Evolutionary conservation across 2,329 filamentous ascomycete genomes (phyloP).

Genomic region (Aureobasidium leucospermi): DNA sequence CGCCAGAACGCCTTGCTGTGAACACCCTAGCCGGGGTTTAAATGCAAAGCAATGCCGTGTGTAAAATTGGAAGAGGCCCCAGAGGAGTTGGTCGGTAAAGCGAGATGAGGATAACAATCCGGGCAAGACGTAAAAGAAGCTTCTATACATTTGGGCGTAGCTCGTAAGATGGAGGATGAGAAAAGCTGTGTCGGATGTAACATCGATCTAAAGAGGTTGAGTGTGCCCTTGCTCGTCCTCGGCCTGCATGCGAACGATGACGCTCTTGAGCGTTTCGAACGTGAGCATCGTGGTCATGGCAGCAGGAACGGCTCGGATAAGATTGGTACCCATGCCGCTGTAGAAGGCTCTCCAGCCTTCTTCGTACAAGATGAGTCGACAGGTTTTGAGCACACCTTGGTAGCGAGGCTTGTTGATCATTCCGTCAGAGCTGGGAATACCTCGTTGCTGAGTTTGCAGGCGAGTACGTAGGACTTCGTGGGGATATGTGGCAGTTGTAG

Average conservation of each 20-base stretch:
- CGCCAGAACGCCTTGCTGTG: conserved; percentile 8
- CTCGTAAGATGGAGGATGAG: conserved; percentile 1
- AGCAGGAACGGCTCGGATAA: conserved; percentile 90
- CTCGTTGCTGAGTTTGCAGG: conserved; percentile 81
- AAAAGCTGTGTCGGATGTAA: not conserved
- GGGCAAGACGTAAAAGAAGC: not conserved
- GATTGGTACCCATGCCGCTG: conserved; percentile 92
- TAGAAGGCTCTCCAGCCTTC: conserved; percentile 97
- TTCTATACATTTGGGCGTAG: conserved; percentile 13
- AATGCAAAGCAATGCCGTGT: conserved; percentile 5
- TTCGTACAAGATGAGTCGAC: conserved; percentile 74
- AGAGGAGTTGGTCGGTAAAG: not conserved
- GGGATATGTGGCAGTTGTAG: conserved; percentile 91
- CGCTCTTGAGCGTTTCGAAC: conserved; percentile 68
- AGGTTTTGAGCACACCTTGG: conserved; percentile 71
- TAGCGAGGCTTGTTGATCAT: conserved; percentile 55
- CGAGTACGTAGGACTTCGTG: conserved; percentile 93
- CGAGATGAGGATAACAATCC: not conserved
- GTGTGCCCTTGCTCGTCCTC: conserved; percentile 30
- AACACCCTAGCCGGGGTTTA: conserved; percentile 1
- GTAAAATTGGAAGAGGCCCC: not conserved
- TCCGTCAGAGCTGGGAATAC: conserved; percentile 41
- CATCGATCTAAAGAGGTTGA: not conserved
- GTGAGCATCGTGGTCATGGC: conserved; percentile 97
- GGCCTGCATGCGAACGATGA: conserved; percentile 46